Percentiles rank a stretch among this genome's conserved stretches.
These are phyloP conservation scores for Porphyrellus cyaneotinctus DNA, from an alignment of 768 basidiomycete genomes.

Conservation along the genomic window DNA sequence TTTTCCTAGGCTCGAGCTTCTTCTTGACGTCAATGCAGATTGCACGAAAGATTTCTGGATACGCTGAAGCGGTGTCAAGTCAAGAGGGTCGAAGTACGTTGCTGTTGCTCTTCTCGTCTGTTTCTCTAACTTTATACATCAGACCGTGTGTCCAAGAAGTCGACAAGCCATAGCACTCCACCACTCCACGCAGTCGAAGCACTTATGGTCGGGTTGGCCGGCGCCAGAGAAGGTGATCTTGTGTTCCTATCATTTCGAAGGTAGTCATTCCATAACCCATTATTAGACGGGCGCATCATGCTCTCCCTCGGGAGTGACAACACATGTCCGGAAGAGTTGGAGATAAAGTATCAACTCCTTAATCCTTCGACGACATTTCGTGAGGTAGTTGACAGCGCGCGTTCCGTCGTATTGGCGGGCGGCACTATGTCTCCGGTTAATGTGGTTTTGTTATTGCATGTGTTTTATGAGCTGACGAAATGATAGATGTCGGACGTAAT, in stretches of 20 bases:
- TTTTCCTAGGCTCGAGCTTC: neutral
- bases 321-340: slow-evolving; percentile 43
- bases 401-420: slow-evolving; percentile 87
- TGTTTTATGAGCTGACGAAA: slow-evolving; percentile 4
- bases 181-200: slow-evolving; percentile 79
- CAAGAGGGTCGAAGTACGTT: slow-evolving; percentile 33
- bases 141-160: slow-evolving; percentile 9
- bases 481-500: slow-evolving; percentile 81
- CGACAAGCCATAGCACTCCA: slow-evolving; percentile 47
- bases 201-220: slow-evolving; percentile 73
- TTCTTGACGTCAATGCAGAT: slow-evolving; percentile 37
- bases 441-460: slow-evolving; percentile 12
- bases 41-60: slow-evolving; percentile 81
- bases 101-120: neutral
- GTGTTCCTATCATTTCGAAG: neutral
- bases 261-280: neutral
- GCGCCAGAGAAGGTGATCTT: slow-evolving; percentile 62
- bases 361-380: slow-evolving; percentile 86
- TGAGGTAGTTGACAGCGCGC: slow-evolving; percentile 76
- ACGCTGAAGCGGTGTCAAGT: slow-evolving; percentile 59
- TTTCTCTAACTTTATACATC: neutral
- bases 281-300: slow-evolving; percentile 72
- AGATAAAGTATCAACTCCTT: slow-evolving; percentile 86
- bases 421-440: slow-evolving; percentile 98
- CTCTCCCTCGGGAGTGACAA: slow-evolving; percentile 42